Conservation (phyloP, 371 early-diverging fungal species). For the Dentiscutata heterogama region DNA sequence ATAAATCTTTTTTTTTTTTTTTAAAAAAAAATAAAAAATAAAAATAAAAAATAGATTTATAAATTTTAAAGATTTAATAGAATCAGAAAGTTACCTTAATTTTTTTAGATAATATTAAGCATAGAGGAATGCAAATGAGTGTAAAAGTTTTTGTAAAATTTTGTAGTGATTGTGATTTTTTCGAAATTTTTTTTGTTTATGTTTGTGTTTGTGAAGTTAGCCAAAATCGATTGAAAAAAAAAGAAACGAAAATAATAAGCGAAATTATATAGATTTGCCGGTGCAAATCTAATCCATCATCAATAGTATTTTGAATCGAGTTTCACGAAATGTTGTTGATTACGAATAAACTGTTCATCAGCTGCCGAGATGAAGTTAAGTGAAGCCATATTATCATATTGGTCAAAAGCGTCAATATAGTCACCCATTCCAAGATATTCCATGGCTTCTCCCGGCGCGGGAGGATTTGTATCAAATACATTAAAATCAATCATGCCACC, state of each 20-base stretch:
- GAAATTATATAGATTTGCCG: background rate
- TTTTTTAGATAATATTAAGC: background rate
- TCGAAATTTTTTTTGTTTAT: conserved; percentile 37
- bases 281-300: background rate
- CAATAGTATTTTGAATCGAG: conserved; percentile 19
- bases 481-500: conserved; percentile 38
- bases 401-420: background rate
- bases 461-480: conserved; percentile 24
- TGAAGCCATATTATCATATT: conserved; percentile 7
- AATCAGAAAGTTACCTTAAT: no score
- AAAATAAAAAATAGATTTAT: no score
- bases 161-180: conserved; percentile 17
- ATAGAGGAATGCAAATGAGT: background rate
- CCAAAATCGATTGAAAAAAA: conserved; percentile 17
- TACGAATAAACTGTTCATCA: conserved; percentile 31
- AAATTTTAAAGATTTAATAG: no score
- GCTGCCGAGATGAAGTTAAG: conserved; percentile 21
- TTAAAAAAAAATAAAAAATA: no score
- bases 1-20: no score
- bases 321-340: conserved; percentile 28
- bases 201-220: conserved; percentile 21
- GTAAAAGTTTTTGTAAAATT: background rate
- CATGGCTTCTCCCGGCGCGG: background rate
- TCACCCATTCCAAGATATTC: conserved; percentile 17
- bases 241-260: background rate